These are phyloP conservation scores for Xylariaceae sp. DNA, from an alignment of 2,329 filamentous ascomycete species.

Conservation along the genomic window DNA sequence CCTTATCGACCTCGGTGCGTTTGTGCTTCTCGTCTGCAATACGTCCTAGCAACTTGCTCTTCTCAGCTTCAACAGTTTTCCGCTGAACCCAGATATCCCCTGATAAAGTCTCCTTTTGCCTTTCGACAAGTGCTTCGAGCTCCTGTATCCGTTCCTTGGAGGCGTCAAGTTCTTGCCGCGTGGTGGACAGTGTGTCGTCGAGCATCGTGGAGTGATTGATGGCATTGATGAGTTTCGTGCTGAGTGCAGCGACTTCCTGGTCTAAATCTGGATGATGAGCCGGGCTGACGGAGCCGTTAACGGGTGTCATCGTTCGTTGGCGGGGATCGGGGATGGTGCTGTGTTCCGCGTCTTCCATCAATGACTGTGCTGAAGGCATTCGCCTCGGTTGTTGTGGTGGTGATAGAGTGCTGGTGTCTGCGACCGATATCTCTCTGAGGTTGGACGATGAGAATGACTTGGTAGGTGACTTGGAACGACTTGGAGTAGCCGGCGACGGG, in stretches of 20 bases:
- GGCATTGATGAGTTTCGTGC: constrained; percentile 93
- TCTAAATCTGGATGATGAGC: constrained; percentile 55
- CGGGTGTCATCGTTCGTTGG: constrained; percentile 49
- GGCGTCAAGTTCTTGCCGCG: constrained; percentile 77
- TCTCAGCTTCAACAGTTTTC: constrained; percentile 71
- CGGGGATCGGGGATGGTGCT: constrained; percentile 68
- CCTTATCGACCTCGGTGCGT: constrained; percentile 66
- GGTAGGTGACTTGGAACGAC: constrained; percentile 38
- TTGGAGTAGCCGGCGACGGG: constrained; percentile 38
- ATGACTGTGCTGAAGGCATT: constrained; percentile 37
- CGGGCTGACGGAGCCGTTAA: constrained; percentile 36
- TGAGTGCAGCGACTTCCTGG: constrained; percentile 81
- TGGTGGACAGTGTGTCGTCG: constrained; percentile 81
- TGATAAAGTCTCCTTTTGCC: constrained; percentile 69
- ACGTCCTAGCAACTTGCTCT: constrained; percentile 54
- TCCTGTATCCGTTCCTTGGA: constrained; percentile 65
- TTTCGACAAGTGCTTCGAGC: constrained; percentile 64
- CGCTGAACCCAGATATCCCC: constrained; percentile 75
- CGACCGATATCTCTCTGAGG: constrained; percentile 25
- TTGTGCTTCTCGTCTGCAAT: constrained; percentile 64
- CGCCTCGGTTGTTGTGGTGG: constrained; percentile 33
- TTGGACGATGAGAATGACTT: constrained; percentile 31
- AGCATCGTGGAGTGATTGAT: constrained; percentile 94
- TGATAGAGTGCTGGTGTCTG: constrained; percentile 31
- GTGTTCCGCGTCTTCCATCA: constrained; percentile 58